phyloP scores from a whole-genome alignment of 78 protist species.

The Pigoraptor vietnamica region DNA sequence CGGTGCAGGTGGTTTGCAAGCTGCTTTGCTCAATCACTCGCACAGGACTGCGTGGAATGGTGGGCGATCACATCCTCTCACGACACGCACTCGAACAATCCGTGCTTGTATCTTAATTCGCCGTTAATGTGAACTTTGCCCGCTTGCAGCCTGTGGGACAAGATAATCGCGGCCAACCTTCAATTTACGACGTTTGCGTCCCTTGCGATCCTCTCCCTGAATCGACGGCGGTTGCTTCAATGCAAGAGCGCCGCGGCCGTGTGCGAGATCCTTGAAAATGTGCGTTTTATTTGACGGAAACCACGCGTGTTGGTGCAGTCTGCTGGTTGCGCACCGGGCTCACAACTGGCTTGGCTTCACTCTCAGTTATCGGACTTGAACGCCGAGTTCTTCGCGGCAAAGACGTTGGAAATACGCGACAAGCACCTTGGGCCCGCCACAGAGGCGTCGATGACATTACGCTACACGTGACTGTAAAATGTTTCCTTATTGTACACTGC shows the following conservation, averaged over 20 bases:
- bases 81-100: background rate
- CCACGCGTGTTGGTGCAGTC: background rate
- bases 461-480: too few relatives aligned
- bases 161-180: background rate
- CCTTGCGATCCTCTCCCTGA: background rate
- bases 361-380: background rate
- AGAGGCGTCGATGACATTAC: background rate
- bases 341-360: background rate
- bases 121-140: background rate
- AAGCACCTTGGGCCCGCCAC: background rate
- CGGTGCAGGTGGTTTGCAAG: background rate
- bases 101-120: background rate
- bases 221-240: background rate
- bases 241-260: background rate
- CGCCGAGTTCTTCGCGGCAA: background rate
- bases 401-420: background rate
- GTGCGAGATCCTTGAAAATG: background rate
- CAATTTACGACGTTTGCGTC: background rate
- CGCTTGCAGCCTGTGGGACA: background rate
- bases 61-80: background rate
- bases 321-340: background rate
- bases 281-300: background rate
- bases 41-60: background rate
- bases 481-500: too few relatives aligned
- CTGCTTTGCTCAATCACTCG: background rate